Base-by-base conservation (phyloP, 75 land plant genomes). In the Cunninghamia lanceolata region DNA sequence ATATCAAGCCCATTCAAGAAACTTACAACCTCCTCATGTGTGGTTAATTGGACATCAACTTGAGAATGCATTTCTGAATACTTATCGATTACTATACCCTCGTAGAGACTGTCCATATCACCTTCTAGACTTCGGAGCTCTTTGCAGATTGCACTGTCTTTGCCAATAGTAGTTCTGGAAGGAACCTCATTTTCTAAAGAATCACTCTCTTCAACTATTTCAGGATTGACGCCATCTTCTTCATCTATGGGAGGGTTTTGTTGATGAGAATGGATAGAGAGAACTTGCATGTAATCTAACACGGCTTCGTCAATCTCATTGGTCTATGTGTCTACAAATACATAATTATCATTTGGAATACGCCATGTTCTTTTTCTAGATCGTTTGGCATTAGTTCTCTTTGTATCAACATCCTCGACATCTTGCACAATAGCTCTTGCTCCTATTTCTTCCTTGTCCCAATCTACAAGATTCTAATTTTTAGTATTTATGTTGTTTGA, bases 161-260 rank as follows among this genome's bases (percentile, higher is more conserved):
- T n/a, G n/a, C n/a, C n/a, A n/a, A n/a, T n/a, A n/a, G n/a, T n/a
- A n/a, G n/a, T n/a, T n/a, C n/a, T n/a, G n/a, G n/a, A n/a, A n/a
- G n/a, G n/a, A n/a, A n/a, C n/a, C n/a, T n/a, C 99, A 80, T 97
- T 97, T 89, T 97, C 99, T 14, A 97, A 96, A 83, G 99, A 95
- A 90, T 98, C 96, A 84, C 96, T 95, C 88, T 96, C 99, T 46
- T 91, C 95, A 46, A 50, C 91, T 39, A 84, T 89, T 70, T 86
- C 46, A 82, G 77, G 89, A 15, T 66, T n/a, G 21, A 91, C 93
- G 56, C 80, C 86, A 36, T 88, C 88, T 2, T 87, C 88, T 40
- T 34, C 87, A 25, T 86, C 83, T 63, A 25, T 21, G 5, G 39
- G 35, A 86, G 43, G 47, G 82, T 47, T 47, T 50, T 42, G 38